A percentile compares a stretch with the other conserved stretches of the same genome.
Evolutionary conservation across 83 land plant genomes (phyloP).

Genomic region (Diphasiastrum complanatum): DNA sequence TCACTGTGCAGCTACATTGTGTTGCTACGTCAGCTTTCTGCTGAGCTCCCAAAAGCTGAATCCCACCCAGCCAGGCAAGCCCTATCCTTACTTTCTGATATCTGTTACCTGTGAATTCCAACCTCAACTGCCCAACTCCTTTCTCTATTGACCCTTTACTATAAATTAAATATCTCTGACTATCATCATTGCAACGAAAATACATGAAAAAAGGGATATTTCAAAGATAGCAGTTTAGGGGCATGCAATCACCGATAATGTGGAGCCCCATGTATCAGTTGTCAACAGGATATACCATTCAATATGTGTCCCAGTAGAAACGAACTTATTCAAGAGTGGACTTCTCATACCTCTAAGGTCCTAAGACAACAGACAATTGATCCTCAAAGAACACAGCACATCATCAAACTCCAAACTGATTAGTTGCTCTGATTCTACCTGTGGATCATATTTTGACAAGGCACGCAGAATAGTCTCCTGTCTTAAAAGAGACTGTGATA

Average conservation of each 20-base stretch:
- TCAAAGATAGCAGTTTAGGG: no score
- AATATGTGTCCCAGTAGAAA: background rate
- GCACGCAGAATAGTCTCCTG: constrained; percentile 66
- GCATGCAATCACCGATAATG: no score
- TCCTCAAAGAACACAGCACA: background rate
- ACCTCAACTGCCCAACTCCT: constrained; percentile 3
- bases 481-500: constrained; percentile 53
- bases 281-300: background rate
- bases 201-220: no score
- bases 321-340: background rate
- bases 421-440: constrained; percentile 30
- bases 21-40: constrained; percentile 70
- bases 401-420: background rate
- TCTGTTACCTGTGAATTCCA: constrained; percentile 22
- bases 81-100: constrained; percentile 16
- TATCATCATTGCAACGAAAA: no score
- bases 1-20: constrained; percentile 60
- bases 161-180: no score
- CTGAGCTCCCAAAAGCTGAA: constrained; percentile 56
- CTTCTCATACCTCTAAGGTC: background rate
- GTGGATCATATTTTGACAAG: constrained; percentile 49
- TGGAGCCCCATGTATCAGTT: background rate
- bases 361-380: background rate
- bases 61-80: constrained; percentile 13
- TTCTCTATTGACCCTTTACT: background rate